Evolutionary conservation across 176 grass and related monocot species (phyloP).

Genomic region (Paspalum vaginatum): DNA sequence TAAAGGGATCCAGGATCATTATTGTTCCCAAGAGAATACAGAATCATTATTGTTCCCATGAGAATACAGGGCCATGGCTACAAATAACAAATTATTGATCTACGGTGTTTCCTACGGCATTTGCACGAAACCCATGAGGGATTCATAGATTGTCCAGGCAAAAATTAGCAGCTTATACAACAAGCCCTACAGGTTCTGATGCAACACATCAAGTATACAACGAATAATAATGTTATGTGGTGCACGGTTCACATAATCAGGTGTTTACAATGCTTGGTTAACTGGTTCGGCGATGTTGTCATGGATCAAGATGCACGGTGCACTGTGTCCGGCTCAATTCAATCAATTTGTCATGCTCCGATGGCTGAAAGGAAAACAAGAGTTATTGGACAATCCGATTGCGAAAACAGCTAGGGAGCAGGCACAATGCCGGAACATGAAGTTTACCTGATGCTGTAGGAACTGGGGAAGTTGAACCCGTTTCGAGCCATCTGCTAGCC

Average conservation of each 20-base stretch:
- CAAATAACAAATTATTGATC: conserved; percentile 31
- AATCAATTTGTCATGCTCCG: conserved; percentile 46
- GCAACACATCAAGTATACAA: conserved; percentile 6
- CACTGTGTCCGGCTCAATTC: conserved; percentile 31
- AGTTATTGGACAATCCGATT: background rate
- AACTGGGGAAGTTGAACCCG: conserved; percentile 73
- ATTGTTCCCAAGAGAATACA: conserved; percentile 1
- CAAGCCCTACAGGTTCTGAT: conserved; percentile 29
- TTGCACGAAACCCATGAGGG: conserved; percentile 5
- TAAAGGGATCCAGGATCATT: background rate
- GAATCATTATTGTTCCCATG: conserved; percentile 8
- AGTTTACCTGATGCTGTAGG: conserved; percentile 36
- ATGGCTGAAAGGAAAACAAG: conserved; percentile 36
- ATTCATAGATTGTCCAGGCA: conserved; percentile 1
- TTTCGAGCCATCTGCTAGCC: conserved; percentile 85
- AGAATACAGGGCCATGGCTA: conserved; percentile 8
- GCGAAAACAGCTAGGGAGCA: background rate
- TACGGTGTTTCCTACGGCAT: background rate
- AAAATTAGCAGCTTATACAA: conserved; percentile 48
- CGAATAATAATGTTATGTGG: conserved; percentile 36
- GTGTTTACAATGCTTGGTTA: conserved; percentile 34
- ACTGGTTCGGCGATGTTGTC: conserved; percentile 21
- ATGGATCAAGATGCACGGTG: conserved; percentile 50
- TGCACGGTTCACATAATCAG: conserved; percentile 33
- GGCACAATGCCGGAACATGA: background rate